Evolutionary conservation across 1,139 yeast species (phyloP).

Genomic region (Pneumocystis murina): DNA sequence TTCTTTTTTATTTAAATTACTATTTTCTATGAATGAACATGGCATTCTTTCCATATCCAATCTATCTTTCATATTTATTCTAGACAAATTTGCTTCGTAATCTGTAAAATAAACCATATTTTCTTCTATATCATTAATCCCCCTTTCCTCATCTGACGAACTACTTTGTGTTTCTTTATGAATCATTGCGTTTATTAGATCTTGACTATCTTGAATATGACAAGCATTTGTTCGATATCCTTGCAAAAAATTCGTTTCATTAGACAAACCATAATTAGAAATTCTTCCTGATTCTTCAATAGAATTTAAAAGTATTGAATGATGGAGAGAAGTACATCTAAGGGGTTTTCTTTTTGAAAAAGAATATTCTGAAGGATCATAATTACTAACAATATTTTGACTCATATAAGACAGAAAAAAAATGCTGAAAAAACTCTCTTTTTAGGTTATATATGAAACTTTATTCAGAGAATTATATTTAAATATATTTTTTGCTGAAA

Average conservation of each 20-base stretch:
- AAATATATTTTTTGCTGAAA: too few species aligned
- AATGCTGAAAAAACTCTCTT: background rate
- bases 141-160: background rate
- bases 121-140: background rate
- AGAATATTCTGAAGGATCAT: background rate
- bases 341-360: background rate
- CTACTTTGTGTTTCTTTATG: background rate
- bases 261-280: background rate
- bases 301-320: background rate
- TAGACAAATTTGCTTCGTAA: background rate
- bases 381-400: background rate
- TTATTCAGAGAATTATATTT: background rate
- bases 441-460: too few species aligned
- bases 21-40: background rate
- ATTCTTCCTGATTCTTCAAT: background rate
- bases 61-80: background rate
- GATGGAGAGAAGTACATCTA: background rate
- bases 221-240: background rate
- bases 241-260: background rate
- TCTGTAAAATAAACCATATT: background rate
- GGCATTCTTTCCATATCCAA: background rate
- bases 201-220: background rate
- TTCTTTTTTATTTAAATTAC: background rate
- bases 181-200: background rate
- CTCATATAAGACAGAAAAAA: background rate